These are phyloP conservation scores for Arthrinium phaeospermum DNA, from an alignment of 2,329 filamentous ascomycete species.

Conservation along the genomic window DNA sequence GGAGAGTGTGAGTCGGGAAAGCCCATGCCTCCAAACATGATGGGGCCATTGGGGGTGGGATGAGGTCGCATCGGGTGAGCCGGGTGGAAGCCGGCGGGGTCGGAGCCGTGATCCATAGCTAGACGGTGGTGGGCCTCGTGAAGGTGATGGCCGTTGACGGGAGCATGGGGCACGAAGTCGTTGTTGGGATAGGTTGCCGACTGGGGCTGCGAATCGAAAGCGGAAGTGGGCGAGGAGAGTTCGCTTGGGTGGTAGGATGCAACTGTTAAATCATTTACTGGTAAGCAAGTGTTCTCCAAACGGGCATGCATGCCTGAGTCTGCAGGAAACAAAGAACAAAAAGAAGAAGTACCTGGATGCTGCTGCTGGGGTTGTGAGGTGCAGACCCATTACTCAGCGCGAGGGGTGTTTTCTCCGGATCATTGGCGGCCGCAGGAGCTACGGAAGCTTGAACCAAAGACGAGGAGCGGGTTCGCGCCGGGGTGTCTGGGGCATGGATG, in stretches of 20 bases:
- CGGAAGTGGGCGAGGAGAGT: neutral
- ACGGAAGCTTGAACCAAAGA: conserved; percentile 1
- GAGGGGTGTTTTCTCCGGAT: conserved; percentile 11
- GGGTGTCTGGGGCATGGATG: conserved; percentile 3
- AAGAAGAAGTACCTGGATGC: neutral
- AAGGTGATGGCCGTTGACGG: conserved; percentile 26
- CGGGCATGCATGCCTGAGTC: neutral
- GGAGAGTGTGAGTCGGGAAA: conserved; percentile 62
- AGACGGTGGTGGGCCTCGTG: conserved; percentile 6
- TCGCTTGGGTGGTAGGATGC: neutral
- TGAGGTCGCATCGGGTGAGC: conserved; percentile 33
- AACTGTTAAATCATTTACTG: neutral
- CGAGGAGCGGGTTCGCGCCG: neutral
- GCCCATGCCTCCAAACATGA: conserved; percentile 56
- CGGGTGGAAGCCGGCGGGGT: conserved; percentile 27
- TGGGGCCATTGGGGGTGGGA: conserved; percentile 56
- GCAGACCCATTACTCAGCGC: conserved; percentile 17
- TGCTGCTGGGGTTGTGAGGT: conserved; percentile 16
- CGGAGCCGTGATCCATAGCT: neutral
- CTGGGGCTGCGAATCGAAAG: conserved; percentile 29
- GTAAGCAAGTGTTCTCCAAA: neutral
- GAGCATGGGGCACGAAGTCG: conserved; percentile 30
- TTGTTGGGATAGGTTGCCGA: conserved; percentile 30
- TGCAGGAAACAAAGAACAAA: neutral
- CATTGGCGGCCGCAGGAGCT: neutral